Evolutionary conservation across 208 protist genomes (phyloP), one percentile per base, ranked within the genome.

Genomic region (Acanthamoeba royreba): DNA sequence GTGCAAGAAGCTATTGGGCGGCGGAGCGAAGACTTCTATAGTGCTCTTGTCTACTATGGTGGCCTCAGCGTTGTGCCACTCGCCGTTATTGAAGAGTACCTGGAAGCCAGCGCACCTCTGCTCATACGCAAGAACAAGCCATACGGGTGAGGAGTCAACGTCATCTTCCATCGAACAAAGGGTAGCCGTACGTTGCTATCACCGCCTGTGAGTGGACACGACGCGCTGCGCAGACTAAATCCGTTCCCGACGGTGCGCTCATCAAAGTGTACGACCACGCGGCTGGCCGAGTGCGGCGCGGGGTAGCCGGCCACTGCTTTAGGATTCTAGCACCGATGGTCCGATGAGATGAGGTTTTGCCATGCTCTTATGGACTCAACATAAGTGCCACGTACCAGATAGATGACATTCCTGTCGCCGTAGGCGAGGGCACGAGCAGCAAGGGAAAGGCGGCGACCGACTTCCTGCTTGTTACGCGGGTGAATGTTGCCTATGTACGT

Each of bases 391-490:
- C 72, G 72, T 42, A 83, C 72, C 42, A 83, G 72, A 19, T 83
- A 83, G 35, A 38, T 31, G 3, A 79, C 87, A 1, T 58, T 45
- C 19, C 40, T n/a, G 33, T 66, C 3, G 61, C 45, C 55, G 42
- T 92, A 92, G 40, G 66, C 43, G n/a, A 79, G n/a, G 42, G 35
- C 22, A 7, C 28, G 17, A 15, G 87, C 87, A 17, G 43, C 55
- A 5, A 92, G 87, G 46, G 55, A 15, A 22, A 92, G 28, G 63
- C 87, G 87, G 31, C 53, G 58, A 19, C 55, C 87, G 8, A 92
- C 87, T 31, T 92, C 58, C 87, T 92, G 87, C 87, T 92, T 92
- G 45, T 79, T 79, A 31, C 87, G 87, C 45, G 87, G 87, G 45
- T 92, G 87, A 31, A 92, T 92, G 42, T 46, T 55, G 43, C 38